These are phyloP conservation scores for Entophlyctis luteolus DNA, from an alignment of 192 early-diverging fungal species.

Conservation along the genomic window DNA sequence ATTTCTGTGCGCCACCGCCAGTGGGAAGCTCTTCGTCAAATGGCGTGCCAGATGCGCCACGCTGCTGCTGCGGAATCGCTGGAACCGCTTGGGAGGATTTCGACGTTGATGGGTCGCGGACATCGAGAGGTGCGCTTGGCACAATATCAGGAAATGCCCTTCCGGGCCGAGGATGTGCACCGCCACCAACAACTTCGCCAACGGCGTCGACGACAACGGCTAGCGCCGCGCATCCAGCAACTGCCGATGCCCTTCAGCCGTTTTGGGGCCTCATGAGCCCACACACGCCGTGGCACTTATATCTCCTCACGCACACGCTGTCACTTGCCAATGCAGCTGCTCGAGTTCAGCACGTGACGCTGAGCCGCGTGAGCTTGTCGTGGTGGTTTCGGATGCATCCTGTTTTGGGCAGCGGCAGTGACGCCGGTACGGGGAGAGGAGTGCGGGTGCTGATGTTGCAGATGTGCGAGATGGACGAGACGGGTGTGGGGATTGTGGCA, in stretches of 20 bases:
- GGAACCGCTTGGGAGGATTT: conserved; percentile 13
- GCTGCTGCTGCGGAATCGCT: conserved; percentile 21
- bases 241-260: too few relatives aligned
- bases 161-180: too few relatives aligned
- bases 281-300: conserved; percentile 30
- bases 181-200: not conserved
- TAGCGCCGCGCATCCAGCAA: too few relatives aligned
- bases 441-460: conserved; percentile 32
- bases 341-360: not conserved
- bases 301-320: conserved; percentile 18
- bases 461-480: conserved; percentile 41
- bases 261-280: conserved; percentile 29
- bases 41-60: not conserved
- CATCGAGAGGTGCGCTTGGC: too few relatives aligned
- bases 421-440: too few relatives aligned
- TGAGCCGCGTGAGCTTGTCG: conserved; percentile 29
- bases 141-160: too few relatives aligned
- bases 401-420: not conserved
- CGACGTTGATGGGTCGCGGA: too few relatives aligned
- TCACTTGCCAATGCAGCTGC: not conserved
- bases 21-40: not conserved
- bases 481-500: conserved; percentile 34
- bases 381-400: conserved; percentile 45
- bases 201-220: not conserved
- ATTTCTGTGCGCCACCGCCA: conserved; percentile 12